Evolutionary conservation across 345 rosid genomes (phyloP).

Genomic region (Tarenaya hassleriana): DNA sequence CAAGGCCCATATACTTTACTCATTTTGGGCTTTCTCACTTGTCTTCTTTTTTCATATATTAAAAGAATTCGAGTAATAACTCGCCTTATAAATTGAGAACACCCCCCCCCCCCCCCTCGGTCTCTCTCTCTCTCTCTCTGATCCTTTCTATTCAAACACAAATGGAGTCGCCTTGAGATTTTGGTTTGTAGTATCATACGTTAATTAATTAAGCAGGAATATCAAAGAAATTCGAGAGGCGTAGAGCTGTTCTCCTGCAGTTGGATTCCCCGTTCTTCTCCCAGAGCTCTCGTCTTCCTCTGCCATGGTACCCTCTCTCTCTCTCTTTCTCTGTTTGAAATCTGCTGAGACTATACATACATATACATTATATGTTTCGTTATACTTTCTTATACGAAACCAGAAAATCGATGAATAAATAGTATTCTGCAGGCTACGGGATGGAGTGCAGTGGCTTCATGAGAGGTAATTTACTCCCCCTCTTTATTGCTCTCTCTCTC

Average conservation of each 20-base stretch:
- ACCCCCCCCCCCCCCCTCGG: too few relatives aligned
- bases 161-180: background rate
- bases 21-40: too few relatives aligned
- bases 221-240: conserved; percentile 64
- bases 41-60: too few relatives aligned
- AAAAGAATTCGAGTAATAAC: too few relatives aligned
- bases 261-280: conserved; percentile 59
- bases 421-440: conserved; percentile 73
- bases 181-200: background rate
- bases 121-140: too few relatives aligned
- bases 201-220: conserved; percentile 35
- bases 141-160: too few relatives aligned
- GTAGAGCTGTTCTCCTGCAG: conserved; percentile 69
- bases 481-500: too few relatives aligned
- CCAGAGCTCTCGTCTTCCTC: conserved; percentile 80
- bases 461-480: too few relatives aligned
- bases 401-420: conserved; percentile 27
- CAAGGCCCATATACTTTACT: too few relatives aligned
- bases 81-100: too few relatives aligned
- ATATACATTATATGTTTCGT: too few relatives aligned
- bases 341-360: background rate
- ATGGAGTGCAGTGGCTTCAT: too few relatives aligned
- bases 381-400: background rate
- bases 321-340: background rate
- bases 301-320: conserved; percentile 60